Percentiles rank a stretch among this genome's conserved stretches.
phyloP scores from a whole-genome alignment of 2,329 filamentous ascomycete genomes.

The Aspergillus tubingensis region DNA sequence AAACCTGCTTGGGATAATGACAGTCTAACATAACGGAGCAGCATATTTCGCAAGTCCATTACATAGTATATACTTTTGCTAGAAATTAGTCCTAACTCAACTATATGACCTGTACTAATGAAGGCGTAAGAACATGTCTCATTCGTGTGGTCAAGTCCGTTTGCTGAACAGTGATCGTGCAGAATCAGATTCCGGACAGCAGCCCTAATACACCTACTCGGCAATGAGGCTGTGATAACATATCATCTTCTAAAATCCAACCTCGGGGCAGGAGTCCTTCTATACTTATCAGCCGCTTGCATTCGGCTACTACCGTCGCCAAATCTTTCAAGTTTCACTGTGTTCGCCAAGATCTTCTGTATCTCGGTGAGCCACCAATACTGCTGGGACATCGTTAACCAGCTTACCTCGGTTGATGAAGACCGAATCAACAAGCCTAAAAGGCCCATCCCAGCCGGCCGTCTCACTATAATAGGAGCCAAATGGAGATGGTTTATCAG shows the following conservation, averaged over 20 bases:
- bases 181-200: neutral
- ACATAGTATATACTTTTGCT: neutral
- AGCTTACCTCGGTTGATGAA: slow-evolving; percentile 3
- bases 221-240: neutral
- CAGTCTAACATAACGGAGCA: neutral
- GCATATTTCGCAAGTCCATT: neutral
- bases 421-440: slow-evolving; percentile 7
- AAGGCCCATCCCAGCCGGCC: slow-evolving; percentile 7
- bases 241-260: neutral
- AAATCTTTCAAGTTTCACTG: neutral
- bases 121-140: neutral
- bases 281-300: neutral
- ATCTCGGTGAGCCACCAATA: neutral
- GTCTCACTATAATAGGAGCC: neutral
- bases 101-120: neutral
- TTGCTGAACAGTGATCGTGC: neutral
- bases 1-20: neutral
- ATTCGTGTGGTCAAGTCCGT: neutral
- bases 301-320: neutral
- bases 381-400: slow-evolving; percentile 9
- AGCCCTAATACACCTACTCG: neutral
- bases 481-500: neutral
- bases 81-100: neutral
- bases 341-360: neutral
- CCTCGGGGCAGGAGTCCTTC: neutral